Base-by-base conservation (phyloP, 164 flowering plant genomes). In the Dillenia turbinata region DNA sequence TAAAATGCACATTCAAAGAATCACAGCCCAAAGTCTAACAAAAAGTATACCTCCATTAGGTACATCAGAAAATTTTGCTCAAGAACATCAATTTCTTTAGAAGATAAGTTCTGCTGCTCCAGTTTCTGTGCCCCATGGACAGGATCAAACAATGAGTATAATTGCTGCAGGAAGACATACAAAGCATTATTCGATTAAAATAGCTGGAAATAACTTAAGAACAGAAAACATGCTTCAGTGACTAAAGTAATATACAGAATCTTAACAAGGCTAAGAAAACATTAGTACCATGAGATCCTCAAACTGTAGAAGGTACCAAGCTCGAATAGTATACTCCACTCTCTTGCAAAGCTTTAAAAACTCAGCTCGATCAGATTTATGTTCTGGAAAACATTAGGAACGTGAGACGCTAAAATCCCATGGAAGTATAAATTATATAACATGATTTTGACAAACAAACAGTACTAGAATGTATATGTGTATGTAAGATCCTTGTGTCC, bases 241-340 rank as follows among this genome's bases (percentile, higher is more conserved):
- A 47, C 12, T 47, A 49, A 16, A 19, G 47, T 10, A 17, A 63
- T 6, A 40, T 12, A 52, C 17, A 26, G 17, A 44, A 57, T 33
- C 19, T 9, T 52, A 49, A 64, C 3, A 57, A 58, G n/a, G 24
- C 9, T 10, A 45, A 12, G 13, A 33, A 15, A 13, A 48, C 12
- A 61, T 53, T 33, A 49, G 12, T 76, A 90, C 99, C 99, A 94
- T 87, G 66, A 94, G 74, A 74, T 94, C 99, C 79, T 94, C 99
- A 73, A 91, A 94, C 53, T 94, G 95, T n/a, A 89, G 78, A 56
- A 78, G 79, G 75, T 89, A 88, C 99, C 99, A 91, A 63, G 99
- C 96, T 40, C 97, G 84, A 70, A 94, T 79, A 6, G 88, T 91
- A 72, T 88, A 89, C 69, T 94, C 99, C 47, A 91, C 77, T 77